Evolutionary conservation across 1,284 basidiomycete species (phyloP), one percentile per base, ranked within the genome.

Genomic region (Peniophora sp.): DNA sequence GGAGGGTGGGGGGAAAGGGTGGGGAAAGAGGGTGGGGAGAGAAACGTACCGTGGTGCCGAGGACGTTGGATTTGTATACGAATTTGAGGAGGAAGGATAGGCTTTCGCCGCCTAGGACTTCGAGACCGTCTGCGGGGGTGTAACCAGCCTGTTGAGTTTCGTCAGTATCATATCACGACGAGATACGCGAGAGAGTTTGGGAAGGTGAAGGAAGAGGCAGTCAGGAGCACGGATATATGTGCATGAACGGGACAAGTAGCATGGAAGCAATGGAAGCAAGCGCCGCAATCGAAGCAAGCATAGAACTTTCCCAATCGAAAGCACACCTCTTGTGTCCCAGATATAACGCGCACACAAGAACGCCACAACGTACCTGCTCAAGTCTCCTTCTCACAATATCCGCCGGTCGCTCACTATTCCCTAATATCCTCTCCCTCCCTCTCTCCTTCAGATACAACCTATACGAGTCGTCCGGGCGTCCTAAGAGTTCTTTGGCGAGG

Each of bases 81-180:
- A 98, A 97, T 61, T 88, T 89, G 64, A 94, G 80, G 34, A 99
- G 71, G 63, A 96, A 95, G 2, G 83, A 80, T 53, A 97, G 73
- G 53, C 94, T 92, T 45, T 91, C 88, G 22, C 83, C 80, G 0
- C 89, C 91, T 19, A 97, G 75, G 35, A 85, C 77, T 55, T 93
- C 88, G 6, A 92, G 69, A 14, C 85, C 82, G 64, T 99, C 97
- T 9, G 79, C 75, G 25, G 85, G 78, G 43, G 89, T 89, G 62
- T 95, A 97, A 0, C 97, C 97, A 5, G 93, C 92, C 65, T 97
- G 92, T 32, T 6, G 6, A 32, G 12, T 32, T 12, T 6, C 5
- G 12, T 32, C 27, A 32, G 27, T 32, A 32, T 32, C n/a, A n/a
- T n/a, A n/a, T n/a, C n/a, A n/a, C n/a, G 27, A 12, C 5, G 27